Conservation (phyloP, 2,329 filamentous ascomycete species). For the Alternaria novae-zelandiae region DNA sequence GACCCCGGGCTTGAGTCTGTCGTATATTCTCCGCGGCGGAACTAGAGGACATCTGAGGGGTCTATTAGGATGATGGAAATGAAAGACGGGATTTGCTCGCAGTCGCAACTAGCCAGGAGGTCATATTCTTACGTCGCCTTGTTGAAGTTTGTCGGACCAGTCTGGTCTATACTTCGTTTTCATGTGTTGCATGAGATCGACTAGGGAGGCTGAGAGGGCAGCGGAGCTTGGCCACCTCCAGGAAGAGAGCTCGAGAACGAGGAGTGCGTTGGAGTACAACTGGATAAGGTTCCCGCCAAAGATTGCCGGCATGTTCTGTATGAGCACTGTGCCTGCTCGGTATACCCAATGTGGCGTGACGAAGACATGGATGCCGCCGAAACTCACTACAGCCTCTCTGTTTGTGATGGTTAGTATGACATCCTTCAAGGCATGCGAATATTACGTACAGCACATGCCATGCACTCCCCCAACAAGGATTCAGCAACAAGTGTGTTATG, state of each 20-base stretch:
- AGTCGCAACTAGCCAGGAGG: conserved; percentile 2
- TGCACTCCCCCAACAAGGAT: conserved; percentile 42
- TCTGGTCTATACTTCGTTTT: conserved; percentile 36
- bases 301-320: conserved; percentile 40
- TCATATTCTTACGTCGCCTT: conserved; percentile 40
- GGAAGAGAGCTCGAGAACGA: conserved; percentile 41
- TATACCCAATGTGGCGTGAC: conserved; percentile 47
- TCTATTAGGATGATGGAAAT: conserved; percentile 8
- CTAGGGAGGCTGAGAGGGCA: conserved; percentile 34
- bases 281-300: conserved; percentile 41
- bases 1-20: background rate
- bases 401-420: conserved; percentile 6
- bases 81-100: background rate
- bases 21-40: conserved; percentile 4
- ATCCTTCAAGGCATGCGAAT: background rate
- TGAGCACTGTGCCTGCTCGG: conserved; percentile 39
- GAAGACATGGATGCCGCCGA: conserved; percentile 40
- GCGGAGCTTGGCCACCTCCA: conserved; percentile 46
- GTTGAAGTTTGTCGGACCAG: conserved; percentile 34
- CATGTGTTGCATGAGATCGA: conserved; percentile 43
- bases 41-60: conserved; percentile 1
- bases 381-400: conserved; percentile 41
- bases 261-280: conserved; percentile 44
- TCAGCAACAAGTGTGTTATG: conserved; percentile 42
- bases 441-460: conserved; percentile 30